A percentile compares a stretch with the other conserved stretches of the same genome.
Evolutionary conservation across 352 stramenopile genomes (phyloP).

Genomic region (Phytophthora sansomeana): DNA sequence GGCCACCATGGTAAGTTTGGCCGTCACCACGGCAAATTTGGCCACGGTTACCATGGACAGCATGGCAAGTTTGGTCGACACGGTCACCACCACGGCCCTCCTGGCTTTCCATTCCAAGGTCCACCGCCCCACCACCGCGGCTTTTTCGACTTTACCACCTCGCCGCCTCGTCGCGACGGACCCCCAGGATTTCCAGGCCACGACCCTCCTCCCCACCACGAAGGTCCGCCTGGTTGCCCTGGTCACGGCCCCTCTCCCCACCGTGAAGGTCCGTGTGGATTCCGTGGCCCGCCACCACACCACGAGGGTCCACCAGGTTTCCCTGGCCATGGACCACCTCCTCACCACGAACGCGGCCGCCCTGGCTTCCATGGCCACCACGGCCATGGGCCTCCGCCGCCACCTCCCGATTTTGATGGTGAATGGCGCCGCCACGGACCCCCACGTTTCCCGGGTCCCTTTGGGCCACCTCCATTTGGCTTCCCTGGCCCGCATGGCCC

Average conservation of each 20-base stretch:
- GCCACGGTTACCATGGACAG: constrained; percentile 16
- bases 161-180: constrained; percentile 3
- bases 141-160: background rate
- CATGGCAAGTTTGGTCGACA: constrained; percentile 26
- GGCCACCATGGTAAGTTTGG: constrained; percentile 30
- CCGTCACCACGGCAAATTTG: constrained; percentile 21
- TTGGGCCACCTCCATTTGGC: constrained; percentile 16
- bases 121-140: constrained; percentile 1
- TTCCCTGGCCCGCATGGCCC: constrained; percentile 12
- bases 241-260: constrained; percentile 1
- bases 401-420: constrained; percentile 4
- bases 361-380: background rate
- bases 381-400: constrained; percentile 3
- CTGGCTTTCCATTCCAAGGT: constrained; percentile 8
- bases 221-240: constrained; percentile 4
- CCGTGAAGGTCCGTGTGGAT: constrained; percentile 1
- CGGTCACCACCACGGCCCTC: constrained; percentile 18
- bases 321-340: background rate
- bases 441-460: constrained; percentile 14
- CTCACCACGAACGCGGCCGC: background rate
- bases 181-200: constrained; percentile 11
- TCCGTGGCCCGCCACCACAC: constrained; percentile 7
- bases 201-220: constrained; percentile 5
- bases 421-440: constrained; percentile 5
- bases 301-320: background rate